Evolutionary conservation across 768 basidiomycete genomes (phyloP).

Genomic region (Leccinum subtestaceum): DNA sequence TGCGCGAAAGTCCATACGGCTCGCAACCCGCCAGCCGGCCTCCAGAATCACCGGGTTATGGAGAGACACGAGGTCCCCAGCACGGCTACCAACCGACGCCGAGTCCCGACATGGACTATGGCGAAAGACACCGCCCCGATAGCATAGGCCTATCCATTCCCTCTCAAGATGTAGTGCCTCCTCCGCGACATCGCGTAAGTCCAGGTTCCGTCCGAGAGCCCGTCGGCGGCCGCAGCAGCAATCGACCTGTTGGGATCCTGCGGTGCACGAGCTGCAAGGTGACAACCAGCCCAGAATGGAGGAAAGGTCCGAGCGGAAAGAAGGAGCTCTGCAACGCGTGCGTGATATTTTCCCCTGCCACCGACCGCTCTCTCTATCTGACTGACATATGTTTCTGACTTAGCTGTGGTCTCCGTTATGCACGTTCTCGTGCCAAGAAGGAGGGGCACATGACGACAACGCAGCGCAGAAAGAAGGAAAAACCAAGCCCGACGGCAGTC

Average conservation of each 20-base stretch:
- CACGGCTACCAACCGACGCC: conserved; percentile 38
- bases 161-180: conserved; percentile 49
- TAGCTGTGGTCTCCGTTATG: conserved; percentile 83
- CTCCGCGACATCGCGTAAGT: conserved; percentile 53
- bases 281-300: conserved; percentile 84
- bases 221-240: conserved; percentile 42
- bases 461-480: conserved; percentile 64
- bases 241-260: conserved; percentile 68
- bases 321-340: conserved; percentile 93
- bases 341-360: conserved; percentile 36
- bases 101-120: conserved; percentile 39
- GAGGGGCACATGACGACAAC: conserved; percentile 55
- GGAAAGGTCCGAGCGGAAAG: conserved; percentile 86
- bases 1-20: conserved; percentile 31
- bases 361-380: conserved; percentile 6
- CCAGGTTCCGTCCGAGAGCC: conserved; percentile 51
- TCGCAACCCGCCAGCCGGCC: conserved; percentile 37
- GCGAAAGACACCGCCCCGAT: conserved; percentile 35
- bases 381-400: conserved; percentile 23
- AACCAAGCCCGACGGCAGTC: conserved; percentile 30
- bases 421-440: conserved; percentile 86
- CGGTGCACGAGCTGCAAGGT: conserved; percentile 80
- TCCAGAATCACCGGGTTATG: conserved; percentile 33
- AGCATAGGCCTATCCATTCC: conserved; percentile 24
- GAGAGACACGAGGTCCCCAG: conserved; percentile 30